A percentile compares a stretch with the other conserved stretches of the same genome.
phyloP scores from a whole-genome alignment of 305 asterid genomes.

The Coffea humblotiana region DNA sequence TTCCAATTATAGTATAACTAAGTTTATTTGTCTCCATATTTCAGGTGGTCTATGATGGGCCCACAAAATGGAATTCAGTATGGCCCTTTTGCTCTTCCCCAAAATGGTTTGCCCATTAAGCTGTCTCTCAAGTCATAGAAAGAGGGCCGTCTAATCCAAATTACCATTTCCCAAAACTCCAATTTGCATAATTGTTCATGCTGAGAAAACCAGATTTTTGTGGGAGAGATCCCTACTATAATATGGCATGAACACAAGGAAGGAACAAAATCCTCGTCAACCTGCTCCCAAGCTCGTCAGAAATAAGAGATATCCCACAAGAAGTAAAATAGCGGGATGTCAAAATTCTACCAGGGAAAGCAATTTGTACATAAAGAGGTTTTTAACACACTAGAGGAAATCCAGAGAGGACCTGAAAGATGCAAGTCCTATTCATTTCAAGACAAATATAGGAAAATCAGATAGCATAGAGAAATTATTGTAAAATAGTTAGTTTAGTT shows the following conservation, averaged over 20 bases:
- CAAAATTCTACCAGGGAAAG: conserved; percentile 15
- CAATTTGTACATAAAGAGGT: conserved; percentile 52
- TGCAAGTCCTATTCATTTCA: conserved; percentile 17
- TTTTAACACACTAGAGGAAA: conserved; percentile 6
- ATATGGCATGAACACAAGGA: background rate
- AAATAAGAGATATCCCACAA: conserved; percentile 20
- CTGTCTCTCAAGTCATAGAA: conserved; percentile 44
- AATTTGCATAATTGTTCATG: conserved; percentile 12
- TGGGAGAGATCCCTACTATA: background rate
- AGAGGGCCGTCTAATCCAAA: conserved; percentile 6
- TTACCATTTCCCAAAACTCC: conserved; percentile 10
- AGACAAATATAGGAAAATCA: conserved; percentile 19
- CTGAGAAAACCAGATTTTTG: background rate
- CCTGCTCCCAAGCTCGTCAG: background rate
- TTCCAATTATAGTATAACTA: conserved; percentile 44
- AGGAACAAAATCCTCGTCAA: background rate
- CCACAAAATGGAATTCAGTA: conserved; percentile 90
- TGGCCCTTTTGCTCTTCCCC: conserved; percentile 97
- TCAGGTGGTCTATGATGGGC: conserved; percentile 91
- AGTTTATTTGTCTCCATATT: conserved; percentile 25
- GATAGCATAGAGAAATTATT: conserved; percentile 17
- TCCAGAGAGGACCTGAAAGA: background rate
- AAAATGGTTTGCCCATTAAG: conserved; percentile 84
- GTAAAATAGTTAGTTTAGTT: conserved; percentile 33
- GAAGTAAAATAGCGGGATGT: background rate